phyloP scores from a whole-genome alignment of 129 eudicot genomes.

The Calendula officinalis region DNA sequence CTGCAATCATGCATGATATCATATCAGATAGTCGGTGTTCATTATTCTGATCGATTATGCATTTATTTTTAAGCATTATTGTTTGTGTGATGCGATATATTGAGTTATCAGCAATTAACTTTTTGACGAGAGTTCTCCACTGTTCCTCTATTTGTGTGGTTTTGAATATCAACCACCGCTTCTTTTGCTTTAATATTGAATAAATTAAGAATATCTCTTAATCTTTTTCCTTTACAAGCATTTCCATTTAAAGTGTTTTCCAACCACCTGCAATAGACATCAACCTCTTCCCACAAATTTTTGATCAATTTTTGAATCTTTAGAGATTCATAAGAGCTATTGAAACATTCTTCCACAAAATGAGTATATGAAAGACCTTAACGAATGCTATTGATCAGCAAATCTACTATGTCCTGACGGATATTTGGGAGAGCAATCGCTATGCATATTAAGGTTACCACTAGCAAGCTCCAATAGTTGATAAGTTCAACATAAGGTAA shows the following conservation, averaged over 20 bases:
- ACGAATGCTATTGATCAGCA: not conserved
- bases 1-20: not conserved
- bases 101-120: not conserved
- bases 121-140: not conserved
- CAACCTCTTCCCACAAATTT: not conserved
- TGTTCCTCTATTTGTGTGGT: not conserved
- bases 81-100: constrained; percentile 3
- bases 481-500: not conserved
- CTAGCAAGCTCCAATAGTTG: not conserved
- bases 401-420: not conserved
- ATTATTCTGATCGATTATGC: not conserved
- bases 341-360: not conserved
- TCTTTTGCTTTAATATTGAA: not conserved
- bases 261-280: too few relatives aligned
- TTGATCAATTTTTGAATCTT: not conserved
- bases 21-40: not conserved
- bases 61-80: not conserved
- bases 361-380: not conserved
- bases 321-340: not conserved
- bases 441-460: not conserved
- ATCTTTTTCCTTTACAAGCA: not conserved
- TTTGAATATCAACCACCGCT: not conserved
- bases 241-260: not conserved
- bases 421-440: not conserved
- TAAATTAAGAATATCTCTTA: not conserved